Evolutionary conservation across 768 basidiomycete species (phyloP), one percentile per base, ranked within the genome.

Genomic region (Xerocomus potaroensis): DNA sequence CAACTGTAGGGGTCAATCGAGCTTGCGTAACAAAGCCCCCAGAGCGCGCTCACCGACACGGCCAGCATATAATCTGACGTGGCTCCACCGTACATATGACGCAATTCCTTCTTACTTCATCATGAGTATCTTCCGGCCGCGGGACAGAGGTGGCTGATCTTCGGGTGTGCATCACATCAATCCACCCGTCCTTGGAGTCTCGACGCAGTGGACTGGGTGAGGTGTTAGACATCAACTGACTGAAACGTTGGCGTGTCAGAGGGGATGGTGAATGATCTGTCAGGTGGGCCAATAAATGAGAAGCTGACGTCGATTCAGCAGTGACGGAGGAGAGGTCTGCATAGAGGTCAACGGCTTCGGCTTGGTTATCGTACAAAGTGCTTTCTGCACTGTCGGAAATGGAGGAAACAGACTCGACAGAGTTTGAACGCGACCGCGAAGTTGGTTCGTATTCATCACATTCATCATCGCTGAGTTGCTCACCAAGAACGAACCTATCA

Each of bases 51-150:
- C 47, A 86, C 83, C 87, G 77, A 62, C 87, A 89, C n/a, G 87
- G 87, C 87, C 87, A 90, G 56, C 85, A 89, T 41, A 90, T 85
- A 47, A 90, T 76, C 58, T 84, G 79, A 40, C 87, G 69, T 22
- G 74, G 68, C 47, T 83, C 82, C n/a, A 69, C 69, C 22, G 80
- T 85, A 55, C 87, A 90, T 40, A 90, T 75, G 5, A 90, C 86
- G 57, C 87, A 90, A 40, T 70, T 65, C 21, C 68, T 65, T 41
- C 73, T 60, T 3, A 48, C 30, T 24, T 61, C 65, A n/a, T 51
- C 55, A 0, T 41, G 27, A 7, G 27, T 0, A 22, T 66, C 69
- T 56, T 47, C 69, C 35, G 41, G 53, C 53, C 33, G 69, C 54
- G 49, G 22, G 26, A 18, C 27, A 14, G n/a, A 32, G 15, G 12